phyloP scores from a whole-genome alignment of 1,139 yeast species.

The Zygosaccharomyces sapae region DNA sequence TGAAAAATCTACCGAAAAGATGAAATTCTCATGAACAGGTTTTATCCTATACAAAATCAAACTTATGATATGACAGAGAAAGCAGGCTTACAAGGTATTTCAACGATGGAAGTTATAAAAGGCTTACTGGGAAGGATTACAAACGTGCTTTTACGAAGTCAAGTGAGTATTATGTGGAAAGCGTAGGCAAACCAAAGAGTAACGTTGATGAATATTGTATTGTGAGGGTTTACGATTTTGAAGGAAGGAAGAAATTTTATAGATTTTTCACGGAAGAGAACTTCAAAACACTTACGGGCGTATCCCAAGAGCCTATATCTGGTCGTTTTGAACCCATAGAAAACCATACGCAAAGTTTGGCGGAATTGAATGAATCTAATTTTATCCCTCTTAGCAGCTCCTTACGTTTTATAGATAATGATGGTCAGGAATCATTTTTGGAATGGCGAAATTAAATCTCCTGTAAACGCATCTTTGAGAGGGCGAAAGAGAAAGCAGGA shows the following conservation, averaged over 20 bases:
- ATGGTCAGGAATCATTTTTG: slow-evolving; percentile 30
- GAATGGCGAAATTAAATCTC: slow-evolving; percentile 31
- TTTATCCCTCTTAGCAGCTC: slow-evolving; percentile 31
- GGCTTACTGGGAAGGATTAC: slow-evolving; percentile 51
- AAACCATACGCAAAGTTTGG: slow-evolving; percentile 15
- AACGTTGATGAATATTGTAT: slow-evolving; percentile 42
- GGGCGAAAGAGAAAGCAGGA: slow-evolving; percentile 20
- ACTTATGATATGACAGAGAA: slow-evolving; percentile 46
- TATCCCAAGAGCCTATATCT: neutral
- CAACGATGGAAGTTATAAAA: slow-evolving; percentile 52
- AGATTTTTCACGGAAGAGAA: slow-evolving; percentile 55
- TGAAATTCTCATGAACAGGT: slow-evolving; percentile 42
- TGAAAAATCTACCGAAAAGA: slow-evolving; percentile 18
- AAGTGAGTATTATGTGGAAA: slow-evolving; percentile 44
- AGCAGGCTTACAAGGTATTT: slow-evolving; percentile 47
- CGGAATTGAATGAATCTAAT: slow-evolving; percentile 20
- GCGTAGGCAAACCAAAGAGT: slow-evolving; percentile 38
- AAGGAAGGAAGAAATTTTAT: slow-evolving; percentile 69
- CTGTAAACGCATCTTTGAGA: slow-evolving; percentile 20
- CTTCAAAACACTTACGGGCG: slow-evolving; percentile 35
- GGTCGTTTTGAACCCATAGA: slow-evolving; percentile 8
- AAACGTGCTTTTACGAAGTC: slow-evolving; percentile 48
- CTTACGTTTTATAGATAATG: slow-evolving; percentile 25
- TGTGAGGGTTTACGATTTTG: slow-evolving; percentile 64
- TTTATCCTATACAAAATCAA: slow-evolving; percentile 63